Base-by-base conservation (phyloP, 148 eudicot species). In the Polygonum maritimum region DNA sequence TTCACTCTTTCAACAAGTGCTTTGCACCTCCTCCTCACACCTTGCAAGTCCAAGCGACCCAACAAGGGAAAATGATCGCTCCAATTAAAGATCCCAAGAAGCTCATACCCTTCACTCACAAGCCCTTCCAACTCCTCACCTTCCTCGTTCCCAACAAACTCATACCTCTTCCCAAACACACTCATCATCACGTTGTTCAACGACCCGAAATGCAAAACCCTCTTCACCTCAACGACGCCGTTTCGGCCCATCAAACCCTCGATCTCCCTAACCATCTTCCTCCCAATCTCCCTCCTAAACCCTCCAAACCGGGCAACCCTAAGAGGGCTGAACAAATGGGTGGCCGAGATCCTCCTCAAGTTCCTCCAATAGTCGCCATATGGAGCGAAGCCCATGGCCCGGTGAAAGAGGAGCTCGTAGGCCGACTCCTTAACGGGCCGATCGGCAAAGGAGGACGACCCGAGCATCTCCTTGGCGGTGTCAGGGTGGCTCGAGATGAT, bases 311-410 rank as follows among this genome's bases (percentile, higher is more conserved):
- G 22, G 0, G 85, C 75, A 0, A 92, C 70, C 3, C 94, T 44
- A 19, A 60, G 83, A 2, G 96, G 97, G 47, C 88, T 81, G 62
- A 95, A 95, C 55, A 95, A 51, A 57, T 92, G 87, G 31, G 92
- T 85, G 0, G 94, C 86, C 0, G 97, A 92, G 0, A 95, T 86
- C 2, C 94, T 75, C 52, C 98, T 83, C 45, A 95, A 16, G 21
- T 84, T 86, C 77, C 97, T 79, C 97, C 98, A 95, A 74, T 95
- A 92, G 19, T 88, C 97, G 0, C 98, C 96, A 16, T 85, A 95
- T 0, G 96, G 94, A 3, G 98, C 96, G 39, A 95, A 95, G 8
- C 98, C 98, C 97, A 95, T 95, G 0, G 98, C 97, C 0, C 97
- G 78, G 75, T 90, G 87, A 38, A 95, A 95, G 14, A 95, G 74